phyloP scores from a whole-genome alignment of 148 eudicot genomes.

The Heliosperma pusillum region DNA sequence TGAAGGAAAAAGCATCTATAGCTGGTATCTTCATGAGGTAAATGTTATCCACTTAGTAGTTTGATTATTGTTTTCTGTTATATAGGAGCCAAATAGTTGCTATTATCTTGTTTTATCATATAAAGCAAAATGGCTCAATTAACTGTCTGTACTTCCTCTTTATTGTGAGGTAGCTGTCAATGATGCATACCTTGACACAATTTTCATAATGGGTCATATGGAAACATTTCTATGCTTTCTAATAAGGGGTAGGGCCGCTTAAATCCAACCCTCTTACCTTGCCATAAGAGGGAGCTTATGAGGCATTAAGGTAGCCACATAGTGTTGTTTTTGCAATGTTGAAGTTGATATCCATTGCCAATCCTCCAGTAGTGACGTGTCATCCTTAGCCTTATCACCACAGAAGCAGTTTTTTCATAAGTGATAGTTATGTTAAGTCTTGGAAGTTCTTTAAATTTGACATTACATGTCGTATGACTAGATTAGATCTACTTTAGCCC shows the following conservation, averaged over 20 bases:
- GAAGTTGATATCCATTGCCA: background rate
- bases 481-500: background rate
- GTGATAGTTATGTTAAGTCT: background rate
- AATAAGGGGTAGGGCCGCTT: background rate
- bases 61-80: background rate
- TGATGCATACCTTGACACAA: background rate
- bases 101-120: background rate
- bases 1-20: constrained; percentile 88
- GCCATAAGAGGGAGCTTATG: background rate
- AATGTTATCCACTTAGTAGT: background rate
- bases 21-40: constrained; percentile 97
- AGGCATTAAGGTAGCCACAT: background rate
- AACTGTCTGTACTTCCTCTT: background rate
- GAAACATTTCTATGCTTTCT: background rate
- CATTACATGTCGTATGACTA: background rate
- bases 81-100: background rate
- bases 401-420: background rate
- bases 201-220: background rate
- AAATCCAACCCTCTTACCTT: background rate
- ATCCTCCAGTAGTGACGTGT: background rate
- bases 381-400: background rate
- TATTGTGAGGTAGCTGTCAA: background rate
- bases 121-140: background rate
- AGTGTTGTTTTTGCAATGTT: background rate
- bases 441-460: background rate